Evolutionary conservation across 2,329 filamentous ascomycete species (phyloP).

Genomic region (Intubia oerlemansii): DNA sequence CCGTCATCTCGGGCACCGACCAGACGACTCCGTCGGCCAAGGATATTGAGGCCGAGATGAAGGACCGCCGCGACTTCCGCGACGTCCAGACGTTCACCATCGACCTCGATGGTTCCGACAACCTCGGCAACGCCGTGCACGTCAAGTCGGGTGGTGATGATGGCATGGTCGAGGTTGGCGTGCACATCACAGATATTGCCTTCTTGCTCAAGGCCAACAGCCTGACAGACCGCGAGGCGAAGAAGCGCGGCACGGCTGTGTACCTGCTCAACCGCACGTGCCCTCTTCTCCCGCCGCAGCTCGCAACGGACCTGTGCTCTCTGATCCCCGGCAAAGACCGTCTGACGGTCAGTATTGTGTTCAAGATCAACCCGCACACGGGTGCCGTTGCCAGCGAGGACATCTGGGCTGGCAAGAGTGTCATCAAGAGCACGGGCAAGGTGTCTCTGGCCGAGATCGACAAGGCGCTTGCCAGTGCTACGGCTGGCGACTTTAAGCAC

Average conservation of each 20-base stretch:
- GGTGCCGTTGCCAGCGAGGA: constrained; percentile 66
- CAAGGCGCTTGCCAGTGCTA: constrained; percentile 47
- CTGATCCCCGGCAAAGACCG: constrained; percentile 73
- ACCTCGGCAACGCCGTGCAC: constrained; percentile 83
- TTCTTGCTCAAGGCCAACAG: constrained; percentile 96
- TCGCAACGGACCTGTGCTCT: constrained; percentile 75
- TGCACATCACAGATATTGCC: constrained; percentile 86
- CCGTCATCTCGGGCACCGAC: constrained; percentile 79
- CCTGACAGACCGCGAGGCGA: constrained; percentile 86
- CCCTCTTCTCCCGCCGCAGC: constrained; percentile 71
- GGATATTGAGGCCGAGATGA: constrained; percentile 56
- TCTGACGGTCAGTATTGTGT: constrained; percentile 79
- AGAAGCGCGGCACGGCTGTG: constrained; percentile 91
- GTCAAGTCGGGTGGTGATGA: constrained; percentile 64
- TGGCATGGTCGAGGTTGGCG: constrained; percentile 78
- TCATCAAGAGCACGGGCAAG: constrained; percentile 81
- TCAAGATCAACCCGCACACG: constrained; percentile 67
- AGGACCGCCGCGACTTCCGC: constrained; percentile 73
- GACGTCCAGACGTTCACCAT: constrained; percentile 78
- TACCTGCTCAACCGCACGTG: constrained; percentile 78
- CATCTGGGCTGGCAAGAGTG: constrained; percentile 80
- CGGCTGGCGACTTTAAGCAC: constrained; percentile 38
- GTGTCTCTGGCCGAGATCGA: constrained; percentile 75
- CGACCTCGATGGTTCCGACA: constrained; percentile 68
- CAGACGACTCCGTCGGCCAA: constrained; percentile 64